Base-by-base conservation (phyloP, 257 asterid species). In the Marsdenia floribunda region DNA sequence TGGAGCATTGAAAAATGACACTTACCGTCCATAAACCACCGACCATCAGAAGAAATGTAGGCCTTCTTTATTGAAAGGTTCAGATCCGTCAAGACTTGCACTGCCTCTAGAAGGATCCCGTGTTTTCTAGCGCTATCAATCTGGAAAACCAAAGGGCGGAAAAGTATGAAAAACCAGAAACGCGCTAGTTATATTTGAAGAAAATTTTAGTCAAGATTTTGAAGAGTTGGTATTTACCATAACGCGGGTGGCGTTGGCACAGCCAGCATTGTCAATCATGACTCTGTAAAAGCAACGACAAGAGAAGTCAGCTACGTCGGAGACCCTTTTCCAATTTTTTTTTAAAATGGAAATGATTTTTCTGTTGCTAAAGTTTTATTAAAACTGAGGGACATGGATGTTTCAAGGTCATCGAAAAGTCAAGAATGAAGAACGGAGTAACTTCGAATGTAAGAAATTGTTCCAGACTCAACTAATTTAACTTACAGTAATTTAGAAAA, bases 11-110 rank as follows among this genome's bases (percentile, higher is more conserved):
- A 35, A 65, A 29, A 40, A 78, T 58, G 37, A 44, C 5, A 37
- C 92, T 85, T 75, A 92, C 99, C 98, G 76, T 95, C 96, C 99
- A 95, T 95, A 87, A 88, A 95, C 99, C 99, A 95, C 82, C 90
- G 93, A 0, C 98, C 98, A 68, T 95, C 99, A 22, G 98, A 95
- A 40, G 93, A 92, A 64, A 95, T 82, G 84, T 95, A 95, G 68
- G 97, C 99, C 77, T 95, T 95, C 84, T 88, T 90, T 3, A 95
- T 92, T 14, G 96, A 92, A 47, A 95, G 92, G 75, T 95, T 95
- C 85, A 92, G 87, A 79, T 95, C 99, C n/a, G 92, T 91, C 77
- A 95, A 77, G n/a, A 92, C 95, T 76, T 95, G 99, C 57, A 95
- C 89, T 2, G 96, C 94, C 83, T 92, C 99, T n/a, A 92, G 89